Percentiles rank a stretch among this genome's conserved stretches.
Conservation (phyloP, 352 stramenopile species). For the Phytophthora tubulina region DNA sequence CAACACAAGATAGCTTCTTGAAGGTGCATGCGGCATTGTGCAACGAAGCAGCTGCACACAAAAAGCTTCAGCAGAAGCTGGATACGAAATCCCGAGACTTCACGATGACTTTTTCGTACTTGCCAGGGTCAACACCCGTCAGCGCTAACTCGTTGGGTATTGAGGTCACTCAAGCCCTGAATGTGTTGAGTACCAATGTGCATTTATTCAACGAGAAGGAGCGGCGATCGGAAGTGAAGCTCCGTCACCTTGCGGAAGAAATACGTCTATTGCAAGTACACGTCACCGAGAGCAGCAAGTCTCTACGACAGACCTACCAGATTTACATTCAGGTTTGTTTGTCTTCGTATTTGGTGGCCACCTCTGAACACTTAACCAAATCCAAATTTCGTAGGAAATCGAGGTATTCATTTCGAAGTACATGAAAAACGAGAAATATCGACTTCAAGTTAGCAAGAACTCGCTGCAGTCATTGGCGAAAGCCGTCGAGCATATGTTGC, state of each 20-base stretch:
- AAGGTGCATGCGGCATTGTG: slow-evolving; percentile 59
- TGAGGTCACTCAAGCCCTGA: slow-evolving; percentile 41
- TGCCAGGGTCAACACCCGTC: slow-evolving; percentile 37
- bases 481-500: slow-evolving; percentile 72
- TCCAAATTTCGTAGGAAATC: slow-evolving; percentile 59
- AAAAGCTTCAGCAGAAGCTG: slow-evolving; percentile 75
- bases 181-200: slow-evolving; percentile 40
- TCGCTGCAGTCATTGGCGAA: slow-evolving; percentile 75
- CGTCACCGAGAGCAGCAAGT: slow-evolving; percentile 45
- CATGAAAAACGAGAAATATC: slow-evolving; percentile 91
- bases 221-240: slow-evolving; percentile 50
- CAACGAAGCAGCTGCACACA: slow-evolving; percentile 52
- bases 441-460: slow-evolving; percentile 84
- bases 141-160: slow-evolving; percentile 33
- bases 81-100: slow-evolving; percentile 63
- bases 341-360: not conserved
- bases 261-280: slow-evolving; percentile 49
- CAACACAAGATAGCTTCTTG: slow-evolving; percentile 75
- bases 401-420: slow-evolving; percentile 78
- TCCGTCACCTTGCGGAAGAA: slow-evolving; percentile 60
- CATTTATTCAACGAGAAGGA: slow-evolving; percentile 50
- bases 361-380: not conserved
- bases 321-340: slow-evolving; percentile 68
- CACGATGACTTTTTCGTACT: slow-evolving; percentile 34
- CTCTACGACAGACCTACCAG: slow-evolving; percentile 56